A percentile compares a stretch with the other conserved stretches of the same genome.
Evolutionary conservation across 768 basidiomycete species (phyloP).

Genomic region (Macrolepiota fuliginosa): DNA sequence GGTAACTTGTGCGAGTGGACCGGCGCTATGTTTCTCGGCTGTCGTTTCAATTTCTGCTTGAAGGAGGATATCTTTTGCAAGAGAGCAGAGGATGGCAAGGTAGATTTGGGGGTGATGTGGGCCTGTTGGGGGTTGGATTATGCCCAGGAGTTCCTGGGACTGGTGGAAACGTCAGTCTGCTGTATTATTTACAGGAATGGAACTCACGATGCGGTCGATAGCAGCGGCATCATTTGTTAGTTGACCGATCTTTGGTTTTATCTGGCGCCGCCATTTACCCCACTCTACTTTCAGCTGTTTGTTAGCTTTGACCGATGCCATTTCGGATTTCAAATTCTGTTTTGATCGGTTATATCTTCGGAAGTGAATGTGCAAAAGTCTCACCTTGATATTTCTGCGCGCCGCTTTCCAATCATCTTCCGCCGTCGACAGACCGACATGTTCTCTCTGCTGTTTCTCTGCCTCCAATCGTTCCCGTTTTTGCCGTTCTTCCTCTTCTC

Average conservation of each 20-base stretch:
- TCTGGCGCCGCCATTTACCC: constrained; percentile 68
- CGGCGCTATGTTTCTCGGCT: constrained; percentile 82
- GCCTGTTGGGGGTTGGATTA: constrained; percentile 28
- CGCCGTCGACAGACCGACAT: constrained; percentile 52
- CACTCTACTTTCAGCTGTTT: constrained; percentile 56
- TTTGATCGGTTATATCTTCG: constrained; percentile 9
- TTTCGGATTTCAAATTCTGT: constrained; percentile 63
- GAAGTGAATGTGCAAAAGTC: constrained; percentile 9
- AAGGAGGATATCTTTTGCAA: constrained; percentile 82
- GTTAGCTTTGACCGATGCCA: constrained; percentile 62
- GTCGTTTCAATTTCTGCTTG: constrained; percentile 94
- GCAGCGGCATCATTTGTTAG: constrained; percentile 66
- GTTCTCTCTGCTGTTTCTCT: constrained; percentile 23
- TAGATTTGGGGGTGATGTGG: constrained; percentile 49
- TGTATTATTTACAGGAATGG: constrained; percentile 12
- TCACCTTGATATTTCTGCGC: constrained; percentile 52
- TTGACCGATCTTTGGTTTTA: constrained; percentile 87
- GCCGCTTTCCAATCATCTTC: constrained; percentile 66
- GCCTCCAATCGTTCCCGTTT: constrained; percentile 27
- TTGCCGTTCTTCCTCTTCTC: constrained; percentile 34
- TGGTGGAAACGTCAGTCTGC: constrained; percentile 14
- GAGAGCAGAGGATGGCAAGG: constrained; percentile 77
- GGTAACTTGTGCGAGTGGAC: constrained; percentile 77
- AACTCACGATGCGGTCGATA: constrained; percentile 64
- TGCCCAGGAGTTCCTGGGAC: constrained; percentile 37